Conservation (phyloP, 2,329 filamentous ascomycete genomes). For the Hymenoscyphus fructigenus region DNA sequence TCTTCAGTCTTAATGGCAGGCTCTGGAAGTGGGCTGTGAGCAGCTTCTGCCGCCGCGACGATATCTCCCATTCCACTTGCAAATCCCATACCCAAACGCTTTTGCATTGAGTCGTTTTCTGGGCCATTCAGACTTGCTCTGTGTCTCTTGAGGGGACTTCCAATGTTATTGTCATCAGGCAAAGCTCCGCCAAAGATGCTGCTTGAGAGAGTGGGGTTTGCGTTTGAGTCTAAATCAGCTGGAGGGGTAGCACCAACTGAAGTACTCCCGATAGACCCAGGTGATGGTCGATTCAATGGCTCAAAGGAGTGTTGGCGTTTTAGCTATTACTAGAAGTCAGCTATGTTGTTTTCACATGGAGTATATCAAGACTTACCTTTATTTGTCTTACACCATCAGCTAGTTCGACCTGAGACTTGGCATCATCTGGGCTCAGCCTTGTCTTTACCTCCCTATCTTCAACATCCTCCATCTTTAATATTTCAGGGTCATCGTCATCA, state of each 20-base stretch:
- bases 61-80: constrained; percentile 24
- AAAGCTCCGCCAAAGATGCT: constrained; percentile 45
- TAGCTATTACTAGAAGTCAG: constrained; percentile 53
- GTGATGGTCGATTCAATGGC: constrained; percentile 53
- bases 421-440: constrained; percentile 68
- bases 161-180: constrained; percentile 52
- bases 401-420: constrained; percentile 69
- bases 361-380: constrained; percentile 55
- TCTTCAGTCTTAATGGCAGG: constrained; percentile 24
- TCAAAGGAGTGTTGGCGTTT: constrained; percentile 79
- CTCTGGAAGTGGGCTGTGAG: constrained; percentile 28
- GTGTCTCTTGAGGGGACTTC: constrained; percentile 75
- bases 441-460: constrained; percentile 61
- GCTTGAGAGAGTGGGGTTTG: constrained; percentile 31
- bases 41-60: constrained; percentile 34
- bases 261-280: constrained; percentile 47
- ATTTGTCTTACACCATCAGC: constrained; percentile 81
- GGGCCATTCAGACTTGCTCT: constrained; percentile 59
- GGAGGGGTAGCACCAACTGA: constrained; percentile 43
- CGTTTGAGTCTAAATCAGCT: constrained; percentile 37
- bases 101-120: constrained; percentile 40
- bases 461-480: constrained; percentile 64
- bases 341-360: neutral
- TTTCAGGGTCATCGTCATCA: constrained; percentile 67
- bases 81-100: constrained; percentile 30